Evolutionary conservation across 148 eudicot genomes (phyloP).

Genomic region (Vaccinium corymbosum): DNA sequence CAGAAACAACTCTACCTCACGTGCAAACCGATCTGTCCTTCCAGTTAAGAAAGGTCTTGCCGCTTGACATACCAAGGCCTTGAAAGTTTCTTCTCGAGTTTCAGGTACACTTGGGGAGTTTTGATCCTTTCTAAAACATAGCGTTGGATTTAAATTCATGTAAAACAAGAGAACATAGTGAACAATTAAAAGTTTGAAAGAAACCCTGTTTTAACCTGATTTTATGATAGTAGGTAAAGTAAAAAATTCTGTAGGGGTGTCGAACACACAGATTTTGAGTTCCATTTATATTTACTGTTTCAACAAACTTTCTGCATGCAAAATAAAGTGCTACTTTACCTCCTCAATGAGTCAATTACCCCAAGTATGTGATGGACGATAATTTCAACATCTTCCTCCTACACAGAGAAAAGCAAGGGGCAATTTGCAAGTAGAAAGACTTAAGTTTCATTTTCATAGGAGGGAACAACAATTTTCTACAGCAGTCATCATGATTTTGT

Average conservation of each 20-base stretch:
- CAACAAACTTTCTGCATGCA: not conserved
- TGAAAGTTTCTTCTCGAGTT: slow-evolving; percentile 48
- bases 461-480: not conserved
- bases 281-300: not conserved
- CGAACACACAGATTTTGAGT: not conserved
- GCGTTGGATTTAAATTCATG: not conserved
- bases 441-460: not conserved
- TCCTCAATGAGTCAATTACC: slow-evolving; percentile 61
- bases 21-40: slow-evolving; percentile 62
- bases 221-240: too few relatives aligned
- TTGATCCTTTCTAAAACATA: slow-evolving; percentile 40
- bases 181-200: not conserved
- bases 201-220: too few relatives aligned
- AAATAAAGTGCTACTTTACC: slow-evolving; percentile 32
- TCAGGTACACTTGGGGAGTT: slow-evolving; percentile 32
- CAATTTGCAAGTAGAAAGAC: not conserved
- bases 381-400: slow-evolving; percentile 88
- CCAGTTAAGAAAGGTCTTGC: slow-evolving; percentile 66
- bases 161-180: not conserved
- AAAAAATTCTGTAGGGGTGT: too few relatives aligned
- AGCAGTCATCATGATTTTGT: not conserved
- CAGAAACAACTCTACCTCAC: slow-evolving; percentile 68
- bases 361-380: slow-evolving; percentile 79
- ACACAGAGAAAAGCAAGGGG: slow-evolving; percentile 20
- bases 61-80: slow-evolving; percentile 46